Conservation (phyloP, 441 rosid genomes). For the Euphorbia schlechtendalii region DNA sequence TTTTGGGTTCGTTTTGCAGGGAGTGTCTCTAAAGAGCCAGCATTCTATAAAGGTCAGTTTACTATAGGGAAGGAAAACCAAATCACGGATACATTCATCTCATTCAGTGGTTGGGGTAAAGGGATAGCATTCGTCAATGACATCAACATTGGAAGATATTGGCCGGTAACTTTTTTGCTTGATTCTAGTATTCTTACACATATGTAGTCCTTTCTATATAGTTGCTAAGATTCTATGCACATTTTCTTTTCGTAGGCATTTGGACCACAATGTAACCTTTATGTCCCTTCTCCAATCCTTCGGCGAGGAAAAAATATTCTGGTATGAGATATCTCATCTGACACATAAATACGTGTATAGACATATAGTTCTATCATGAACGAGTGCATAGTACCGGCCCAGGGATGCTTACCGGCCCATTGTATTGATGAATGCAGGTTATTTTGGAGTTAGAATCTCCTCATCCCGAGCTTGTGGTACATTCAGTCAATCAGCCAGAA, state of each 20-base stretch:
- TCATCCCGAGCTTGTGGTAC: slow-evolving; percentile 35
- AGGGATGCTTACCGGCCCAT: neutral
- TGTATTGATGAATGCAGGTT: slow-evolving; percentile 35
- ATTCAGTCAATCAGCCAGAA: slow-evolving; percentile 49
- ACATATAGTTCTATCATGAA: neutral
- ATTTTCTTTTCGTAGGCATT: slow-evolving; percentile 41
- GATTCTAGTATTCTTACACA: neutral
- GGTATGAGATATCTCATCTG: slow-evolving; percentile 38
- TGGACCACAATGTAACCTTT: slow-evolving; percentile 84
- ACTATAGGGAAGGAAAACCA: slow-evolving; percentile 34
- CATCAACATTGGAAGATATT: slow-evolving; percentile 87
- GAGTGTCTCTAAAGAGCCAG: slow-evolving; percentile 44
- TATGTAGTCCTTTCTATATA: neutral
- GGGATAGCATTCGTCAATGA: slow-evolving; percentile 74
- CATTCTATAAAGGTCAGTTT: slow-evolving; percentile 59
- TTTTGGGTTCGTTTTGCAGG: slow-evolving; percentile 36
- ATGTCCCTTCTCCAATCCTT: slow-evolving; percentile 82
- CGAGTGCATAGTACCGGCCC: neutral
- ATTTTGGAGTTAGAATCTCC: slow-evolving; percentile 71
- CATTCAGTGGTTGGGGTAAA: slow-evolving; percentile 82
- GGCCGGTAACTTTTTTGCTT: slow-evolving; percentile 54
- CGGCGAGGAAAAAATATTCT: slow-evolving; percentile 54
- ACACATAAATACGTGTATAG: neutral
- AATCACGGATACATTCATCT: slow-evolving; percentile 67
- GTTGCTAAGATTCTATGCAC: neutral